Evolutionary conservation across 2,329 filamentous ascomycete genomes (phyloP), one percentile per base, ranked within the genome.

Genomic region (Alternaria brassicicola): DNA sequence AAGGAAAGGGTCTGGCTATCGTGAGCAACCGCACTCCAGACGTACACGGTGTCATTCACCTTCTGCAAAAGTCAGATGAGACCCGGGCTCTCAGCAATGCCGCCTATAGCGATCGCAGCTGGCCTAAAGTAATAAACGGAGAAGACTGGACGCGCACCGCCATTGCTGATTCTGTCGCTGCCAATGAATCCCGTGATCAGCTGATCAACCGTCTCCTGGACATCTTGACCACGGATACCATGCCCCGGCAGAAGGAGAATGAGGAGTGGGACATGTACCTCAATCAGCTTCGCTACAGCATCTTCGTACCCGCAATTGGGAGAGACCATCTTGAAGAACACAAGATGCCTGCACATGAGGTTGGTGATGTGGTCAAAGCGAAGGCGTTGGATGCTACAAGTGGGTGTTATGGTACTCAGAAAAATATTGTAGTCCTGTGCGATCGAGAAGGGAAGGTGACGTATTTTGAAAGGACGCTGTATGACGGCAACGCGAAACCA

Each of bases 391-490:
- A 68, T 63, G 76, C 64, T 76, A 83, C 69, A 62, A 79, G 77
- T 55, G 84, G 84, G 0, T 75, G 82, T 7, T 89, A 89, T 69
- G 87, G 87, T 0, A 89, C 87, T 2, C 85, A 88, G 69, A 87
- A 86, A 73, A 86, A 89, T 70, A 87, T 85, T 1, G 76, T 89
- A 7, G 78, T 89, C 2, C 73, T 89, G 13, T 85, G 88, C 19
- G 78, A 83, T 65, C 75, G 76, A 28, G 68, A 82, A n/a, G 85
- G 85, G 2, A 80, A 81, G 52, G 81, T 87, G 33, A 84, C 81
- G n/a, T 89, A 85, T 66, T 79, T 88, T 31, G 87, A 89, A 72
- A 78, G 86, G 55, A 88, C 86, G 17, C 70, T 89, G 19, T 88
- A 82, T 67, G 85, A 87, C 66, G 75, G 80, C 12, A 71, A 84